These are phyloP conservation scores for Rosellinia necatrix DNA, from an alignment of 2,329 filamentous ascomycete genomes.

Conservation along the genomic window DNA sequence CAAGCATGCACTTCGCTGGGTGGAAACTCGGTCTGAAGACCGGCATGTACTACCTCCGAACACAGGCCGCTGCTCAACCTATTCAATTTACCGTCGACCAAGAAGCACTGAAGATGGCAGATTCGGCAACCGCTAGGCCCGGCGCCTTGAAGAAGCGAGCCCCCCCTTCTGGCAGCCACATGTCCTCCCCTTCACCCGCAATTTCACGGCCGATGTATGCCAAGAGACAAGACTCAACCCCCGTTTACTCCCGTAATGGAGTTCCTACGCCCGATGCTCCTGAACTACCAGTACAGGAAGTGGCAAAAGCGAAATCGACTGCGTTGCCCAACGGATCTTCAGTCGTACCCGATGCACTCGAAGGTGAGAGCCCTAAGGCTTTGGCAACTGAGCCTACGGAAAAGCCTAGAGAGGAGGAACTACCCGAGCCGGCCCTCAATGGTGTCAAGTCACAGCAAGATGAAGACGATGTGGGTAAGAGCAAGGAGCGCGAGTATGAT, in stretches of 20 bases:
- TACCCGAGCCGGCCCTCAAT: constrained; percentile 60
- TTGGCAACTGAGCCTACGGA: constrained; percentile 73
- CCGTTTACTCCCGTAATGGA: constrained; percentile 55
- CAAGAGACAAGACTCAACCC: constrained; percentile 55
- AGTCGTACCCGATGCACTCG: constrained; percentile 74
- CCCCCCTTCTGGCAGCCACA: constrained; percentile 58
- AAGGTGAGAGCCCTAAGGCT: constrained; percentile 79
- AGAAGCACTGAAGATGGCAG: constrained; percentile 85
- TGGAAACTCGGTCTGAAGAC: constrained; percentile 99
- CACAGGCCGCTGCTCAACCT: constrained; percentile 92
- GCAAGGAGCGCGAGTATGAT: constrained; percentile 78
- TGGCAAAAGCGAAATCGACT: constrained; percentile 50
- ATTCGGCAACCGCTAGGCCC: constrained; percentile 74
- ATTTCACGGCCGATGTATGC: constrained; percentile 71
- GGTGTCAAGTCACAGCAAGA: constrained; percentile 62
- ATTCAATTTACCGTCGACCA: constrained; percentile 99
- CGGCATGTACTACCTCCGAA: constrained; percentile 99
- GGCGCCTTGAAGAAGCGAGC: constrained; percentile 71
- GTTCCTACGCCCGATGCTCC: constrained; percentile 72
- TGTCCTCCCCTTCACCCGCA: constrained; percentile 61
- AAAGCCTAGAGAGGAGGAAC: constrained; percentile 66
- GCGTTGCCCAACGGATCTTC: constrained; percentile 65
- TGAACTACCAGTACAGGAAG: constrained; percentile 57
- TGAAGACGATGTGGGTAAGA: constrained; percentile 75
- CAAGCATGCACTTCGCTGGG: constrained; percentile 97